These are phyloP conservation scores for Leptographium procerum DNA, from an alignment of 2,329 filamentous ascomycete species.

Conservation along the genomic window DNA sequence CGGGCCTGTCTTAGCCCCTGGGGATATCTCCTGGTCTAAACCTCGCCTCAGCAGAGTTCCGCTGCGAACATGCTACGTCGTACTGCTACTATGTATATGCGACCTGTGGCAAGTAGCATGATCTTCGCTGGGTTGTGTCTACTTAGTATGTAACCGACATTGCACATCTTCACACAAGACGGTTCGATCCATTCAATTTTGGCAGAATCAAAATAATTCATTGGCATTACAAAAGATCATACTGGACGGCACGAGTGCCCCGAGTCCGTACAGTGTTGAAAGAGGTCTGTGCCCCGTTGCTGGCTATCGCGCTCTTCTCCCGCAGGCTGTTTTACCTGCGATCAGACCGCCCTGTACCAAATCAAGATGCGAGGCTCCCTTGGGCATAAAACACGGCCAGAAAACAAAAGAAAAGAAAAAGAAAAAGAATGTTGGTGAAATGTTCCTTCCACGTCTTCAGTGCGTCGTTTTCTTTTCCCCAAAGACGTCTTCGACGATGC, in stretches of 20 bases:
- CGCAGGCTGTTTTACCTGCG: not conserved
- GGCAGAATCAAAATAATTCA: not conserved
- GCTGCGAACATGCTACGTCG: too few relatives aligned
- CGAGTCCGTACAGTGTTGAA: not conserved
- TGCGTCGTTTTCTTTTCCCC: not conserved
- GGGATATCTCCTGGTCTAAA: not conserved
- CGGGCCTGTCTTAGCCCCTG: not conserved
- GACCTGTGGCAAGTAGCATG: too few relatives aligned
- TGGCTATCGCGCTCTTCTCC: not conserved
- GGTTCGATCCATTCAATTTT: too few relatives aligned
- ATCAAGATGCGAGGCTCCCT: not conserved
- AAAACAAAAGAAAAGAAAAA: not conserved
- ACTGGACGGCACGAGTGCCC: not conserved
- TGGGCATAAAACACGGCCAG: not conserved
- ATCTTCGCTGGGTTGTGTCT: too few relatives aligned
- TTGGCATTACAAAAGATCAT: not conserved
- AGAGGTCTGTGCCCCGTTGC: not conserved
- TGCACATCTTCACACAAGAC: too few relatives aligned
- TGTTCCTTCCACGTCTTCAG: not conserved
- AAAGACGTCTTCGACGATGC: conserved; percentile 24
- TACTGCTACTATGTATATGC: too few relatives aligned
- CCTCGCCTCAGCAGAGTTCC: too few relatives aligned
- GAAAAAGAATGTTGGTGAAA: too few relatives aligned
- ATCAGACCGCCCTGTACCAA: not conserved
- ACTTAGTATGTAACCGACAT: too few relatives aligned